Evolutionary conservation across 805 yeast species (phyloP).

Genomic region (Aciculoconidium aculeatum): DNA sequence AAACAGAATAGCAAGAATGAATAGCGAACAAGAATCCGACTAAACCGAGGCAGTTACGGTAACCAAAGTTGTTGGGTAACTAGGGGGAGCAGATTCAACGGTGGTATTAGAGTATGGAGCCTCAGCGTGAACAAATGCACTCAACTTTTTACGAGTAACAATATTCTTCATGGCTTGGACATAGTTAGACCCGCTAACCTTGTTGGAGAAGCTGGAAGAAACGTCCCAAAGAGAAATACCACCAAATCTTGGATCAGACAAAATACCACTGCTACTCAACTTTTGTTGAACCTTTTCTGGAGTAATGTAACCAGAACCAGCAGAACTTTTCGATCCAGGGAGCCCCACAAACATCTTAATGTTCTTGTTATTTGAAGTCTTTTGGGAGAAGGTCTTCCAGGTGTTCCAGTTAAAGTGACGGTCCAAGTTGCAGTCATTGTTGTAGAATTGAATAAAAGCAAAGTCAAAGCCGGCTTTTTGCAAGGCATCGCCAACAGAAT

Average conservation of each 20-base stretch:
- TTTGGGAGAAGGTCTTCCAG: slow-evolving; percentile 62
- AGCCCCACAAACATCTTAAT: slow-evolving; percentile 71
- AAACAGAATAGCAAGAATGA: too few species aligned
- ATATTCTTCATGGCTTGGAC: slow-evolving; percentile 15
- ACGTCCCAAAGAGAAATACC: slow-evolving; percentile 36
- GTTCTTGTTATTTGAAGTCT: slow-evolving; percentile 57
- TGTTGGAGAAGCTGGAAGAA: slow-evolving; percentile 18
- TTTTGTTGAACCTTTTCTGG: slow-evolving; percentile 13
- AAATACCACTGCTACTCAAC: slow-evolving; percentile 12
- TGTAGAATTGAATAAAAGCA: slow-evolving; percentile 84
- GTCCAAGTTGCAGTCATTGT: slow-evolving; percentile 64
- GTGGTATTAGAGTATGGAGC: too few species aligned
- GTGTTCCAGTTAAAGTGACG: slow-evolving; percentile 54
- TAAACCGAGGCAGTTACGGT: too few species aligned
- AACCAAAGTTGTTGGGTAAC: too few species aligned
- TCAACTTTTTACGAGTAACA: too few species aligned
- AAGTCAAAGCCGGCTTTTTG: slow-evolving; percentile 63
- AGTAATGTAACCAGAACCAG: slow-evolving; percentile 49
- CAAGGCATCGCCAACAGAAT: slow-evolving; percentile 19
- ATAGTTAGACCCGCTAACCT: slow-evolving; percentile 10
- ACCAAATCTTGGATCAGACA: slow-evolving; percentile 23
- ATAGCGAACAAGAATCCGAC: too few species aligned
- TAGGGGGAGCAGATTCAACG: too few species aligned
- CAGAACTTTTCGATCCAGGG: slow-evolving; percentile 47
- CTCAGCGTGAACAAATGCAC: too few species aligned